Evolutionary conservation across 371 early-diverging fungal genomes (phyloP), one percentile per base, ranked within the genome.

Genomic region (Choanephora cucurbitarum): DNA sequence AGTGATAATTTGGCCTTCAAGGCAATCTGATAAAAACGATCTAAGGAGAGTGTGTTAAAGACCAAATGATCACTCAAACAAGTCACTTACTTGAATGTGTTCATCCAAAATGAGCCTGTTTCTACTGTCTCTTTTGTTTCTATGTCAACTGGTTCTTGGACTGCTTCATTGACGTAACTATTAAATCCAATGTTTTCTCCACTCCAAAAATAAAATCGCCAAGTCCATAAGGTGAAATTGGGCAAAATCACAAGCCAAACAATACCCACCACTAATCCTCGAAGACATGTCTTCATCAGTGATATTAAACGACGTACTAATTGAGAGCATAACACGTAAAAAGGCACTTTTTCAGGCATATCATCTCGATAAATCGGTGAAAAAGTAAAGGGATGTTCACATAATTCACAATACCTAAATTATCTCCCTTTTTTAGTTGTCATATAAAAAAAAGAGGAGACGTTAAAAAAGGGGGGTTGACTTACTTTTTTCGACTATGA

Each of bases 221-320:
- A 90, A 7, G 87, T 79, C 89, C 89, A 90, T 19, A 88, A 78
- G 0, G 91, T 87, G 32, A 89, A 69, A 56, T 84, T 90, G 1
- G 95, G 95, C 19, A 95, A 74, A 39, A 86, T 55, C 8, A 90
- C 72, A 23, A 91, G 75, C 95, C 94, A 95, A 13, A 91, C 81
- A 18, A 63, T 60, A 0, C 75, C 64, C 0, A 91, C 90, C 5
- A 88, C 64, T 2, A 87, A 45, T 4, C 70, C 74, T 44, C 79
- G 61, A 22, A 70, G 15, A 18, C 55, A 49, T 13, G 66, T 60
- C 40, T 67, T 55, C 9, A 82, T 39, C 1, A 72, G 57, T n/a
- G 45, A 44, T 23, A 48, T 47, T 9, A 77, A 41, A 32, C 81
- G 85, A 39, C 55, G 70, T 37, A 83, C 9, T 22, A 80, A 66